Evolutionary conservation across 2,329 filamentous ascomycete genomes (phyloP), one percentile per base, ranked within the genome.

Genomic region (Endocalyx cinctus): DNA sequence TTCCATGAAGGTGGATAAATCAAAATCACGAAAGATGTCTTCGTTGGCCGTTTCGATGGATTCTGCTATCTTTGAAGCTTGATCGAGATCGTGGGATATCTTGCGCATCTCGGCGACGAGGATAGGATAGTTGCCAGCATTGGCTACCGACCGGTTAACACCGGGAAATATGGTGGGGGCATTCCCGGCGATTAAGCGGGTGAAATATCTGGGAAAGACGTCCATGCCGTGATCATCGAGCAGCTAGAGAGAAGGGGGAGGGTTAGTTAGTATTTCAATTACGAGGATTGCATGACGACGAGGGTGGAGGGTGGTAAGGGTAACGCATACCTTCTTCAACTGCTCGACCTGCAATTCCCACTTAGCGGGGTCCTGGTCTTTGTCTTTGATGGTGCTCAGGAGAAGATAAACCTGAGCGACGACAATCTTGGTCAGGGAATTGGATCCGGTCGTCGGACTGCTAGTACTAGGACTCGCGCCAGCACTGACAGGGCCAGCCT

Each of bases 191-290:
- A 98, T 79, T 59, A 97, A 74, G 64, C 90, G 87, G 63, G 87
- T 82, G 65, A 98, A 94, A 64, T 92, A 96, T 70, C 89, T 94
- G 41, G 87, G 82, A 62, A 89, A 96, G 58, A 96, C 88, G 74
- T 98, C 94, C 90, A 98, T 98, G 58, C 89, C 89, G 88, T 94
- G 83, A 55, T 90, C 89, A 78, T 95, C 83, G 68, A 97, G 84
- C 60, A 97, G 81, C 86, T 95, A 46, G n/a, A 42, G 22, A 30
- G 22, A 16, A 4, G 17, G 13, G 25, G 17, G 23, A 19, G 39
- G 14, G 35, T 53, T 27, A 52, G 45, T 30, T 26, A n/a, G 10
- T 25, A 10, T 13, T 27, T 23, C 10, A 23, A 18, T 14, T 7
- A 22, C 14, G 15, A 12, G 12, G 15, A 14, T 13, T 14, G 18